Evolutionary conservation across 2,329 filamentous ascomycete species (phyloP).

Genomic region (Tympanopsis confertula): DNA sequence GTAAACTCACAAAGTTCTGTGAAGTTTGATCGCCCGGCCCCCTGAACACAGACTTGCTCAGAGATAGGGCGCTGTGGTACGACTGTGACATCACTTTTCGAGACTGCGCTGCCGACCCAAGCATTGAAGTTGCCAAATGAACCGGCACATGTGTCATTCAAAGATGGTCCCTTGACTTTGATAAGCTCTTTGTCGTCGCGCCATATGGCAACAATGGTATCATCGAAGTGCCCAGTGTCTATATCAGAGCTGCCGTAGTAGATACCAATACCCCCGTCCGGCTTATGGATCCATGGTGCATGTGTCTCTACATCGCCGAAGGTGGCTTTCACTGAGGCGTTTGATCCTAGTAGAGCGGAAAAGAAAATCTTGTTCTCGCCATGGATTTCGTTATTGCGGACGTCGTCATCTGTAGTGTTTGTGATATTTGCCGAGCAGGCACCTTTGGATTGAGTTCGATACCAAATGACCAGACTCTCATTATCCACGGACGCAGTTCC

Average conservation of each 20-base stretch:
- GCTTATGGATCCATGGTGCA: slow-evolving; percentile 12
- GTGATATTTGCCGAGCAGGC: slow-evolving; percentile 17
- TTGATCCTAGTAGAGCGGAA: slow-evolving; percentile 19
- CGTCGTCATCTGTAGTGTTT: slow-evolving; percentile 12
- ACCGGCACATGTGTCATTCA: slow-evolving; percentile 12
- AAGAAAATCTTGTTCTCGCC: slow-evolving; percentile 13
- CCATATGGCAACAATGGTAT: slow-evolving; percentile 13
- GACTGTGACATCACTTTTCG: slow-evolving; percentile 1
- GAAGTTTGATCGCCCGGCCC: slow-evolving; percentile 8
- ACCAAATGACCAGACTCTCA: slow-evolving; percentile 19
- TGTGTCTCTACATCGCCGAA: slow-evolving; percentile 13
- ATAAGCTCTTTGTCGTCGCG: slow-evolving; percentile 10
- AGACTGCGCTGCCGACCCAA: slow-evolving; percentile 15
- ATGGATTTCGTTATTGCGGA: slow-evolving; percentile 5
- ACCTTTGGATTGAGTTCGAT: slow-evolving; percentile 14
- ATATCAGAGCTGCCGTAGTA: slow-evolving; percentile 17
- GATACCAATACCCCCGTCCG: slow-evolving; percentile 15
- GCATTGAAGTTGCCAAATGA: slow-evolving; percentile 20
- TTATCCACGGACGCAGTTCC: slow-evolving; percentile 15
- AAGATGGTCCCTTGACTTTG: slow-evolving; percentile 10
- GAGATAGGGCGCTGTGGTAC: slow-evolving; percentile 2
- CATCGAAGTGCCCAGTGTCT: slow-evolving; percentile 8
- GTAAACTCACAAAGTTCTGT: slow-evolving; percentile 12
- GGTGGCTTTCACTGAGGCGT: slow-evolving; percentile 14
- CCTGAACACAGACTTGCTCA: slow-evolving; percentile 10